Percentiles rank a stretch among this genome's conserved stretches.
Evolutionary conservation across 306 rosid genomes (phyloP).

Genomic region (Spatholobus suberectus): DNA sequence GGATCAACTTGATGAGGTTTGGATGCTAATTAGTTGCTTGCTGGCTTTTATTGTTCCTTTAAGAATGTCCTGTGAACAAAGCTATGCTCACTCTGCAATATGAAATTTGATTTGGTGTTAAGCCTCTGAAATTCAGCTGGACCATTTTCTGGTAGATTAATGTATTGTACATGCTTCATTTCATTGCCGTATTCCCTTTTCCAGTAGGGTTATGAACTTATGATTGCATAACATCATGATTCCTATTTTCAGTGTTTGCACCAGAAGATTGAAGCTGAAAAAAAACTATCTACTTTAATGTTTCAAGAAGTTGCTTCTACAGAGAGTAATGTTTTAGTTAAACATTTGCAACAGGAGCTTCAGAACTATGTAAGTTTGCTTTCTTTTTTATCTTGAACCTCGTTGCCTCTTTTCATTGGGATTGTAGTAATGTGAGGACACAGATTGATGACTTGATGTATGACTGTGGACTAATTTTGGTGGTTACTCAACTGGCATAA

Average conservation of each 20-base stretch:
- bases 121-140: constrained; percentile 26
- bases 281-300: constrained; percentile 65
- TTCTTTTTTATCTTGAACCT: constrained; percentile 29
- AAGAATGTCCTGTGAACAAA: constrained; percentile 10
- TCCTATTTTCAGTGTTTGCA: constrained; percentile 70
- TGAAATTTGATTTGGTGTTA: constrained; percentile 26
- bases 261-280: constrained; percentile 82
- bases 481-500: not conserved
- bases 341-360: constrained; percentile 89
- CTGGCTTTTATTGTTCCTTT: constrained; percentile 27
- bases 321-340: constrained; percentile 60
- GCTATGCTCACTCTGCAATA: not conserved
- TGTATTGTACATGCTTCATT: constrained; percentile 30
- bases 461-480: constrained; percentile 20
- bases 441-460: constrained; percentile 25
- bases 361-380: constrained; percentile 71
- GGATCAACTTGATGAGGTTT: constrained; percentile 79
- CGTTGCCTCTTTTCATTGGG: constrained; percentile 2
- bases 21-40: constrained; percentile 29
- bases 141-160: constrained; percentile 30
- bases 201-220: constrained; percentile 11
- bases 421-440: constrained; percentile 34
- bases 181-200: constrained; percentile 9
- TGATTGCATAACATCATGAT: constrained; percentile 19
- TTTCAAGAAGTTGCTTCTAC: constrained; percentile 64